phyloP scores from a whole-genome alignment of 371 early-diverging fungal species.

The Syncephalis plumigaleata region DNA sequence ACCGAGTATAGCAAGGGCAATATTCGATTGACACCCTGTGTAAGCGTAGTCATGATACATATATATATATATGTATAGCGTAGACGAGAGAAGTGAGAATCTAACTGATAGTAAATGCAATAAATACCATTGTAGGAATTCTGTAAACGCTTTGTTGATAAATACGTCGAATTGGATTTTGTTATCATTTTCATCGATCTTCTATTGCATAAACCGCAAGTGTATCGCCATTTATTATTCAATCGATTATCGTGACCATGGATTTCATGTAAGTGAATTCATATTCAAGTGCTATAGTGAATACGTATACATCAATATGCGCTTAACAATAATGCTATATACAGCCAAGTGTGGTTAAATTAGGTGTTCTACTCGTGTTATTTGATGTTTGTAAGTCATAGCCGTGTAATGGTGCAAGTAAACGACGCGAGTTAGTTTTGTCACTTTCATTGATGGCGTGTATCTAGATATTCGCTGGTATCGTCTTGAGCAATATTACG shows the following conservation, averaged over 20 bases:
- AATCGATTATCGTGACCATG: conserved; percentile 41
- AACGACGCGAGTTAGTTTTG: too few relatives aligned
- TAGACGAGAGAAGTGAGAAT: not conserved
- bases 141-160: conserved; percentile 80
- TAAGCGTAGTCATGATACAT: conserved; percentile 9
- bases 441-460: not conserved
- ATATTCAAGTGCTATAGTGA: not conserved
- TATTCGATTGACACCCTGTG: conserved; percentile 77
- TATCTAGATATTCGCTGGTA: conserved; percentile 78
- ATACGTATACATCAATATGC: too few relatives aligned
- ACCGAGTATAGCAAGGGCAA: conserved; percentile 81
- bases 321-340: not conserved
- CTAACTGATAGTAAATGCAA: not conserved
- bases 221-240: conserved; percentile 78
- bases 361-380: conserved; percentile 61
- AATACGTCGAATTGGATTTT: conserved; percentile 84
- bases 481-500: conserved; percentile 50
- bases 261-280: conserved; percentile 26
- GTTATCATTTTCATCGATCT: conserved; percentile 86
- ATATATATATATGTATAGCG: not conserved
- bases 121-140: conserved; percentile 19
- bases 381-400: conserved; percentile 71
- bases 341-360: conserved; percentile 50
- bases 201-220: conserved; percentile 79
- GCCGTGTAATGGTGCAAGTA: not conserved